A percentile compares a stretch with the other conserved stretches of the same genome.
These are phyloP conservation scores for Dillenia turbinata DNA, from an alignment of 164 flowering plant genomes.

Conservation along the genomic window DNA sequence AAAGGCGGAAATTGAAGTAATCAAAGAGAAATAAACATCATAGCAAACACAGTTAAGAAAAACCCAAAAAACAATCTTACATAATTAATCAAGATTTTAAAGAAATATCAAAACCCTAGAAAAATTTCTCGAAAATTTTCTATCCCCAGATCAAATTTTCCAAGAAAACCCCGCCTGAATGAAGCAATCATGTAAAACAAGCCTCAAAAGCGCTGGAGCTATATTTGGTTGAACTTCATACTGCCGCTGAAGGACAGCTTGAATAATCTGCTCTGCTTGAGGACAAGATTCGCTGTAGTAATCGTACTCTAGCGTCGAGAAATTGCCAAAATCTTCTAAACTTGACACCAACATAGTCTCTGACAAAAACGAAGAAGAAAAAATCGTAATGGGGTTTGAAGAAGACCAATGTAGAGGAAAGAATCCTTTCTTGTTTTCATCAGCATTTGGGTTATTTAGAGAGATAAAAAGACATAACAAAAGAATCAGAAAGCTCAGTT, in stretches of 20 bases:
- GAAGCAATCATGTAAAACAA: constrained; percentile 59
- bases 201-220: constrained; percentile 42
- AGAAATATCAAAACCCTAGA: too few species aligned
- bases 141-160: background rate
- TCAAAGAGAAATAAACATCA: too few species aligned
- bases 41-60: too few species aligned
- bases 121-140: too few species aligned
- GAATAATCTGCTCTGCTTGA: constrained; percentile 32
- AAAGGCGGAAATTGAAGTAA: too few species aligned
- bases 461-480: constrained; percentile 10
- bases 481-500: constrained; percentile 5
- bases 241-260: constrained; percentile 11
- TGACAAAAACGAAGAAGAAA: background rate
- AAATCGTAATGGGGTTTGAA: background rate
- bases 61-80: too few species aligned
- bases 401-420: background rate
- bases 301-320: constrained; percentile 30
- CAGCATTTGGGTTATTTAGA: background rate
- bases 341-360: background rate
- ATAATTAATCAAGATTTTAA: too few species aligned
- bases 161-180: constrained; percentile 23
- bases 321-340: background rate
- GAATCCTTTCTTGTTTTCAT: constrained; percentile 2
- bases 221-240: constrained; percentile 14
- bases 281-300: constrained; percentile 48